Evolutionary conservation across 2,329 filamentous ascomycete species (phyloP).

Genomic region (Hypoxylon sp.): DNA sequence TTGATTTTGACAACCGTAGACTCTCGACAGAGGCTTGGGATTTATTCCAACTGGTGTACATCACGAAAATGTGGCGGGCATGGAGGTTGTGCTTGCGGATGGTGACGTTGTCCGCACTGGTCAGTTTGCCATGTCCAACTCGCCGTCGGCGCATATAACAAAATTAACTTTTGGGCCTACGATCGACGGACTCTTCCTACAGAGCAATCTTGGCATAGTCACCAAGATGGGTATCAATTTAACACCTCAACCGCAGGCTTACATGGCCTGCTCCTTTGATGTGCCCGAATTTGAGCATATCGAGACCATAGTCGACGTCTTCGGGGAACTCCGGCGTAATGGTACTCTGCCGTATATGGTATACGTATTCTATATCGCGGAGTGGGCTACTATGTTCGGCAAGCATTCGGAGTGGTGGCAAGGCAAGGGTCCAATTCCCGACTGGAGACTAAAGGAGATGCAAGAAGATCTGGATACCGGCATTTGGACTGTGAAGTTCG

Average conservation of each 20-base stretch:
- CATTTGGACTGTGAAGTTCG: conserved; percentile 63
- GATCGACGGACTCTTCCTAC: conserved; percentile 65
- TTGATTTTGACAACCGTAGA: conserved; percentile 40
- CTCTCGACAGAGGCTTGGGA: conserved; percentile 63
- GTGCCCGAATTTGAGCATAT: conserved; percentile 64
- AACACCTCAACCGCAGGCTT: conserved; percentile 61
- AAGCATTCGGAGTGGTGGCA: conserved; percentile 62
- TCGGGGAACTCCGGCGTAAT: conserved; percentile 61
- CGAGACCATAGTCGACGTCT: conserved; percentile 61
- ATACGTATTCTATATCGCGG: conserved; percentile 63
- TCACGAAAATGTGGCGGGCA: conserved; percentile 61
- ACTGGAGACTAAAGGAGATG: conserved; percentile 62
- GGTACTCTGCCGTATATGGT: conserved; percentile 61
- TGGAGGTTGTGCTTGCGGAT: conserved; percentile 62
- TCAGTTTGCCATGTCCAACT: conserved; percentile 60
- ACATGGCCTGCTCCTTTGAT: conserved; percentile 63
- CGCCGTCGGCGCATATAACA: conserved; percentile 58
- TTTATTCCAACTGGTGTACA: conserved; percentile 58
- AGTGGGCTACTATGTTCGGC: conserved; percentile 62
- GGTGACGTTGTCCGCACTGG: conserved; percentile 62
- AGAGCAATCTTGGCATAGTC: conserved; percentile 68
- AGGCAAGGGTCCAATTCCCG: conserved; percentile 61
- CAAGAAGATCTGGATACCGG: conserved; percentile 60
- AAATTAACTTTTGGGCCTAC: conserved; percentile 60
- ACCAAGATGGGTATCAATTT: conserved; percentile 68